Conservation (phyloP, 208 protist species). For the Lotmaria passim region DNA sequence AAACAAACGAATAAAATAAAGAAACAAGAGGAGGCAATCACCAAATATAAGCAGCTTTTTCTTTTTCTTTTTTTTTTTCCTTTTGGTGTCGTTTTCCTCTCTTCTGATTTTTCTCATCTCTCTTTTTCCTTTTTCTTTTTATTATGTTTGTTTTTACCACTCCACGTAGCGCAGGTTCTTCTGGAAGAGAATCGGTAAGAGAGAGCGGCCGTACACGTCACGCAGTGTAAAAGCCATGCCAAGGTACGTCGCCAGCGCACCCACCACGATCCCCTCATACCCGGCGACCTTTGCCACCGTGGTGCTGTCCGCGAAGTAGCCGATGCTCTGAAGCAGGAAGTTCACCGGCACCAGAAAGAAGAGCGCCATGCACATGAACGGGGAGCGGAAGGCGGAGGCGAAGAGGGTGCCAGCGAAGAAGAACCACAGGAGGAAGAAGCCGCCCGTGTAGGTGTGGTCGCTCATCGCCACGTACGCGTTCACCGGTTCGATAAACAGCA, state of each 20-base stretch:
- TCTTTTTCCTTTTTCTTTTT: constrained; percentile 1
- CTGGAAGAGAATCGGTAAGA: constrained; percentile 40
- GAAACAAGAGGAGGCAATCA: background rate
- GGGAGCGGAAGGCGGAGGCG: constrained; percentile 27
- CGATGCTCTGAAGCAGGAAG: constrained; percentile 37
- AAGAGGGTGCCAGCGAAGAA: constrained; percentile 27
- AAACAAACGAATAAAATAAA: background rate
- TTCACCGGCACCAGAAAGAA: constrained; percentile 36
- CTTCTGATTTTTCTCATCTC: too few species aligned
- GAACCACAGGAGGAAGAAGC: constrained; percentile 36
- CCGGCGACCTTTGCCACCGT: constrained; percentile 40
- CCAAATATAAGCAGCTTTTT: too few species aligned
- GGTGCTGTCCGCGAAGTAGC: constrained; percentile 28
- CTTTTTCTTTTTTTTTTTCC: too few species aligned
- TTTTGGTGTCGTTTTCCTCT: too few species aligned
- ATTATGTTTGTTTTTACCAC: constrained; percentile 14
- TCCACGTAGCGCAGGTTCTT: constrained; percentile 36
- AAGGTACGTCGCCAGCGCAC: constrained; percentile 55
- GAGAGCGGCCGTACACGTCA: constrained; percentile 47
- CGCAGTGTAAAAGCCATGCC: constrained; percentile 51
- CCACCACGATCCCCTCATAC: constrained; percentile 56
- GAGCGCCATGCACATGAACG: constrained; percentile 36
- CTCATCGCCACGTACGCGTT: constrained; percentile 14
- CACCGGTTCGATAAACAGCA: constrained; percentile 41
- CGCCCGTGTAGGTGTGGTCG: constrained; percentile 25